Percentiles rank a stretch among this genome's conserved stretches.
Conservation (phyloP, 345 rosid species). For the Brassica carinata region DNA sequence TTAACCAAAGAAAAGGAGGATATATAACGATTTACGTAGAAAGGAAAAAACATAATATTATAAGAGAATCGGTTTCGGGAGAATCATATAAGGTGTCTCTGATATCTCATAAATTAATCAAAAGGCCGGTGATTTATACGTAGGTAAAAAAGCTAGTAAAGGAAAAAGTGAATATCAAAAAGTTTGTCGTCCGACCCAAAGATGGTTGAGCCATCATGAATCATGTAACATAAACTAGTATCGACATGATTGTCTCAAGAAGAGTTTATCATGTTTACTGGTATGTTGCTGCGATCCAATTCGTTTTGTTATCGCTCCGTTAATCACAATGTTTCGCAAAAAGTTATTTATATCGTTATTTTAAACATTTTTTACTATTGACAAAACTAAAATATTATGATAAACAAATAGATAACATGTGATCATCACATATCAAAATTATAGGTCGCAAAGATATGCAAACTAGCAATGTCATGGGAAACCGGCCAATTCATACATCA, state of each 20-base stretch:
- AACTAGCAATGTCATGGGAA: not conserved
- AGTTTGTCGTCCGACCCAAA: constrained; percentile 15
- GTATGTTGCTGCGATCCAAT: not conserved
- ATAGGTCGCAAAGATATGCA: not conserved
- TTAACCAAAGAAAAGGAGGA: constrained; percentile 18
- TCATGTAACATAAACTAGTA: constrained; percentile 10
- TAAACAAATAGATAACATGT: not conserved
- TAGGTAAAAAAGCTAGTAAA: constrained; percentile 31
- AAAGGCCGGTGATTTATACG: constrained; percentile 19
- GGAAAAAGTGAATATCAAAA: constrained; percentile 16
- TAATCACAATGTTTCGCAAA: not conserved
- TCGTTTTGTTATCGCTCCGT: not conserved
- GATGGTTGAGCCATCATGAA: constrained; percentile 26
- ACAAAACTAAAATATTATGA: not conserved
- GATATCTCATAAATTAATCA: constrained; percentile 33
- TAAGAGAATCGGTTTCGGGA: not conserved
- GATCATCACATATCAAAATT: not conserved
- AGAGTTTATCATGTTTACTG: not conserved
- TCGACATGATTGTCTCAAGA: not conserved
- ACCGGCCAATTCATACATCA: no score
- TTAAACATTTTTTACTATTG: not conserved
- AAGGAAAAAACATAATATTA: not conserved
- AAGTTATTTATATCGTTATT: not conserved
- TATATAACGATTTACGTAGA: constrained; percentile 22
- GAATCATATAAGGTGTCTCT: constrained; percentile 11